Conservation (phyloP, 2,329 filamentous ascomycete species). For the Pseudocercospora crystallina region DNA sequence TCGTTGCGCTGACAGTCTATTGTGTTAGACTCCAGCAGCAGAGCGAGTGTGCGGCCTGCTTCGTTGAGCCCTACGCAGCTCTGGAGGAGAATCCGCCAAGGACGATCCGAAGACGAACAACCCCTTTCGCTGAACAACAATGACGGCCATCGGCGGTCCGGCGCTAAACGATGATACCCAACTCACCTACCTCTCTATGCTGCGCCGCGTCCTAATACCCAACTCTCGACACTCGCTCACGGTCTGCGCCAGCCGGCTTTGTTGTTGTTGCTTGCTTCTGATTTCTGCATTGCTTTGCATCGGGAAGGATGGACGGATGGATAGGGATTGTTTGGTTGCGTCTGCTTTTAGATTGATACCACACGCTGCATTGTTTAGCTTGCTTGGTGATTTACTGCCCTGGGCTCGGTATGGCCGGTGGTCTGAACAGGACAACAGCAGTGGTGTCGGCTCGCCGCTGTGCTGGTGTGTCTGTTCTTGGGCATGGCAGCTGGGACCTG, state of each 20-base stretch:
- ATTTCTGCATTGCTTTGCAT: slow-evolving; percentile 14
- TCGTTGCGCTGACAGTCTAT: slow-evolving; percentile 7
- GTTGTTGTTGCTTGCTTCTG: slow-evolving; percentile 6
- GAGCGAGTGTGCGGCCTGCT: too few relatives aligned
- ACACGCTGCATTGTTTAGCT: slow-evolving; percentile 13
- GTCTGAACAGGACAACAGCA: too few relatives aligned
- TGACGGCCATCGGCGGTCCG: too few relatives aligned
- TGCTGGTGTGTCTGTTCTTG: too few relatives aligned
- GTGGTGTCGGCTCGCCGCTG: too few relatives aligned
- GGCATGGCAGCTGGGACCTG: too few relatives aligned
- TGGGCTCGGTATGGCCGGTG: neutral
- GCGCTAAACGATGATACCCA: slow-evolving; percentile 9
- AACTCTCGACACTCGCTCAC: slow-evolving; percentile 17
- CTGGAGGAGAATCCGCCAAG: too few relatives aligned
- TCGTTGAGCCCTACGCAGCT: too few relatives aligned
- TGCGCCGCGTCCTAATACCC: slow-evolving; percentile 15
- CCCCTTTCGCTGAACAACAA: too few relatives aligned
- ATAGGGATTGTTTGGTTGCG: slow-evolving; percentile 11
- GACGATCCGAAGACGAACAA: too few relatives aligned
- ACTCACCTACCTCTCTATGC: slow-evolving; percentile 8
- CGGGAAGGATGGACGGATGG: slow-evolving; percentile 1
- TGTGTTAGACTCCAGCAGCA: too few relatives aligned
- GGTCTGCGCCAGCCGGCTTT: slow-evolving; percentile 17
- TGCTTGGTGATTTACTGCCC: slow-evolving; percentile 11
- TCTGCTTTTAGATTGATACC: slow-evolving; percentile 18